Evolutionary conservation across 345 rosid species (phyloP).

Genomic region (Salix dunnii): DNA sequence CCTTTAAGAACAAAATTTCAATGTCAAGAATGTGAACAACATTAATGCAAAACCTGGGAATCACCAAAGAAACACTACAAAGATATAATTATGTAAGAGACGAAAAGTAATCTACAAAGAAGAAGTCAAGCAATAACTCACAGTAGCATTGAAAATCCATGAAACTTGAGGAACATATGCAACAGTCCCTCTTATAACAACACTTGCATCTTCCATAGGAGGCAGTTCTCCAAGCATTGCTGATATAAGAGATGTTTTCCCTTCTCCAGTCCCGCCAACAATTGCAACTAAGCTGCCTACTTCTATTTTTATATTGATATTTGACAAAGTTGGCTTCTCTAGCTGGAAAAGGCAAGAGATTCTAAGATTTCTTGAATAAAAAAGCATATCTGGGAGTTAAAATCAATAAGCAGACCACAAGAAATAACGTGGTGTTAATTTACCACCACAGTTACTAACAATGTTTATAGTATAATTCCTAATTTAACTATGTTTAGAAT

Average conservation of each 20-base stretch:
- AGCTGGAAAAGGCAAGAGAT: slow-evolving; percentile 42
- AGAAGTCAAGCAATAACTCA: slow-evolving; percentile 33
- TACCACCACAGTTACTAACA: background rate
- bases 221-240: slow-evolving; percentile 99
- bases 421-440: background rate
- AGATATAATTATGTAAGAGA: background rate
- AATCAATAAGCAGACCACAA: background rate
- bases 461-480: background rate
- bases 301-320: slow-evolving; percentile 82
- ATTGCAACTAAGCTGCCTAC: slow-evolving; percentile 87
- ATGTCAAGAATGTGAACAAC: background rate
- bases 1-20: slow-evolving; percentile 36
- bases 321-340: slow-evolving; percentile 77
- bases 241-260: slow-evolving; percentile 90
- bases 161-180: slow-evolving; percentile 99
- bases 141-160: slow-evolving; percentile 99
- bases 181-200: slow-evolving; percentile 66
- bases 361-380: background rate
- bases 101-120: background rate
- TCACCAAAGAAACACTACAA: background rate
- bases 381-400: background rate
- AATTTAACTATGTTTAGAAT: background rate
- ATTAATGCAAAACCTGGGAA: background rate
- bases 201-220: slow-evolving; percentile 53
- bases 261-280: slow-evolving; percentile 99